A percentile compares a stretch with the other conserved stretches of the same genome.
Evolutionary conservation across 495 filamentous ascomycete species (phyloP).

Genomic region (Bathelium albidoporum): DNA sequence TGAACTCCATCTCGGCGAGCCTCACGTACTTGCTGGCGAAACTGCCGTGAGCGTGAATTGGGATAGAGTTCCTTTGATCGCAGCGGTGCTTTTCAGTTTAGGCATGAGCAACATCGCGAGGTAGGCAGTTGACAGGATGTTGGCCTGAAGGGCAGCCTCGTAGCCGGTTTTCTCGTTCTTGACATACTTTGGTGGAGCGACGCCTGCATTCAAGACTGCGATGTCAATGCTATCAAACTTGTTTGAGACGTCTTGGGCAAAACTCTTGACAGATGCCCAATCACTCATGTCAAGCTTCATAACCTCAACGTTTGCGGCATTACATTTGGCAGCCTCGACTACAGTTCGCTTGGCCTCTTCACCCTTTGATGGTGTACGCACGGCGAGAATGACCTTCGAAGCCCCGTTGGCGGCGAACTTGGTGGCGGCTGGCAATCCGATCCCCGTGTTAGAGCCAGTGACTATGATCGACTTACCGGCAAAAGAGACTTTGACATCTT

Average conservation of each 20-base stretch:
- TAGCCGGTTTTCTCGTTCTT: constrained; percentile 33
- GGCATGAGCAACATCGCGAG: constrained; percentile 48
- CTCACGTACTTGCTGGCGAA: not conserved
- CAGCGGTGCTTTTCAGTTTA: constrained; percentile 19
- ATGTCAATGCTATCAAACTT: constrained; percentile 17
- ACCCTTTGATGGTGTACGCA: constrained; percentile 14
- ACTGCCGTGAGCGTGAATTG: constrained; percentile 16
- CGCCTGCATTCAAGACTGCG: constrained; percentile 18
- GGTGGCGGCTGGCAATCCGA: constrained; percentile 13
- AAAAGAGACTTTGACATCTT: constrained; percentile 12
- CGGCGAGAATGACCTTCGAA: constrained; percentile 11
- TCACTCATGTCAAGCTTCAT: constrained; percentile 21
- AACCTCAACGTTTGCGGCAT: constrained; percentile 12
- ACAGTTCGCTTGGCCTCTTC: constrained; percentile 12
- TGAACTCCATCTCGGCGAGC: not conserved
- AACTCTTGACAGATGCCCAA: constrained; percentile 18
- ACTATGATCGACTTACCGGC: constrained; percentile 10
- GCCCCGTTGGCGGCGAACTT: constrained; percentile 14
- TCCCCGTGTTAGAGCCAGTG: constrained; percentile 15
- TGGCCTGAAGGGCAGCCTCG: constrained; percentile 49
- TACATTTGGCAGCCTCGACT: not conserved
- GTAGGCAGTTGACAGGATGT: constrained; percentile 47
- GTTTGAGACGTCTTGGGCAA: constrained; percentile 11
- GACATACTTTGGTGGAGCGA: constrained; percentile 2
- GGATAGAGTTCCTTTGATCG: constrained; percentile 8